Base-by-base conservation (phyloP, 2,329 filamentous ascomycete species). In the Colletotrichum chrysophilum region DNA sequence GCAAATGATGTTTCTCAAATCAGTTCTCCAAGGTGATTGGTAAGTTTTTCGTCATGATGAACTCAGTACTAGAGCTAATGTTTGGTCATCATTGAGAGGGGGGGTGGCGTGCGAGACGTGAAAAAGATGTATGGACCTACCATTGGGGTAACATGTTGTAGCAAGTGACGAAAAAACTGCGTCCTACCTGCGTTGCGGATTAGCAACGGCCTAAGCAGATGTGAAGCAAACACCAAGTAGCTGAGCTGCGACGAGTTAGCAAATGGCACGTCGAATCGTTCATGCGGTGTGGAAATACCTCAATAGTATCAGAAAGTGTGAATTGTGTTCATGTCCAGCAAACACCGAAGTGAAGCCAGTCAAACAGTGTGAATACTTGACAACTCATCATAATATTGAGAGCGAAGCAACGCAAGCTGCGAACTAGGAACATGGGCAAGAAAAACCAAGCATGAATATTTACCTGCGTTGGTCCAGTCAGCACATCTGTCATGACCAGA, bases 21-120 rank as follows among this genome's bases (percentile, higher is more conserved):
- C 89, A 91, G 89, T 91, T 91, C 89, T 91, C 89, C 89, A 91
- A 91, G 89, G 89, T 91, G 89, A 90, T 88, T 83, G 80, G 81
- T 79, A 83, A 82, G 78, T 81, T 82, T 88, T 80, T 91, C 89
- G 83, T 90, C 89, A 91, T 81, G 85, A 85, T 87, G 85, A 88
- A 89, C 85, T 91, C 89, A 86, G 88, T 81, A 76, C 74, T 76
- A 87, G 85, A 87, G 86, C 84, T 86, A 85, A 84, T 83, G 85
- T 84, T 84, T 83, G 82, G 82, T 80, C 83, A 85, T 89, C 89
- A 89, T 85, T 82, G 79, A 85, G 87, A 86, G 84, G 69, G 71
- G 55, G 14, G n/a, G 61, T 56, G 64, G 36, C 26, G 68, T 55
- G 58, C 58, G 73, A 38, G 65, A 52, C 6, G 43, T 52, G n/a